These are phyloP conservation scores for Acanthamoeba healyi DNA, from an alignment of 208 protist genomes.

Conservation along the genomic window DNA sequence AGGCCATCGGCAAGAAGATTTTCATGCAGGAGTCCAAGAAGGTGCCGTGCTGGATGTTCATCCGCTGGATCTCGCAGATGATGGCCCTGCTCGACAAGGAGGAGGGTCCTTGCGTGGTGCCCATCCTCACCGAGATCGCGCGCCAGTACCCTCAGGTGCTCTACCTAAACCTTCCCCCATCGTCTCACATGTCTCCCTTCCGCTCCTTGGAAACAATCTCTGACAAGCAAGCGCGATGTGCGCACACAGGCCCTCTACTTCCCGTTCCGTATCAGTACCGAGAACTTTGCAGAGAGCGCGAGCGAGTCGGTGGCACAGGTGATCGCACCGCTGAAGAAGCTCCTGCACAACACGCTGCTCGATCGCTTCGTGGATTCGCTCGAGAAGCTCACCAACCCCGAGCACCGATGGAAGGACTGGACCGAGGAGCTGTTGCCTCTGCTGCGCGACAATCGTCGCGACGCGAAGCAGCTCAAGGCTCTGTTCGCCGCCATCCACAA, in stretches of 20 bases:
- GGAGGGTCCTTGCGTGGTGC: constrained; percentile 77
- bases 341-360: constrained; percentile 80
- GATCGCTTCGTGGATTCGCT: constrained; percentile 84
- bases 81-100: constrained; percentile 83
- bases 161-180: too few species aligned
- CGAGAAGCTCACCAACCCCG: constrained; percentile 86
- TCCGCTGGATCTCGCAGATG: constrained; percentile 90
- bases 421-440: constrained; percentile 83
- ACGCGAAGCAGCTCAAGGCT: constrained; percentile 6
- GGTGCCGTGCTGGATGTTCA: constrained; percentile 88
- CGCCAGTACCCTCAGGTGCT: constrained; percentile 55
- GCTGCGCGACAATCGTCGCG: constrained; percentile 74
- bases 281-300: constrained; percentile 83
- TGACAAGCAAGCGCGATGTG: too few species aligned
- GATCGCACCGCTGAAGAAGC: constrained; percentile 65
- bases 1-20: constrained; percentile 25
- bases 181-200: too few species aligned
- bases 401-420: constrained; percentile 89
- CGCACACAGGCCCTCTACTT: constrained; percentile 92
- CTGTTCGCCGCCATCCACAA: constrained; percentile 73
- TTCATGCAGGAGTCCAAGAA: constrained; percentile 70
- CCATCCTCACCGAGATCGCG: constrained; percentile 87
- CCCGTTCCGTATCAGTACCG: constrained; percentile 88
- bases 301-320: constrained; percentile 4
- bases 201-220: too few species aligned